These are phyloP conservation scores for Aspergillus eucalypticola DNA, from an alignment of 2,329 filamentous ascomycete genomes.

Conservation along the genomic window DNA sequence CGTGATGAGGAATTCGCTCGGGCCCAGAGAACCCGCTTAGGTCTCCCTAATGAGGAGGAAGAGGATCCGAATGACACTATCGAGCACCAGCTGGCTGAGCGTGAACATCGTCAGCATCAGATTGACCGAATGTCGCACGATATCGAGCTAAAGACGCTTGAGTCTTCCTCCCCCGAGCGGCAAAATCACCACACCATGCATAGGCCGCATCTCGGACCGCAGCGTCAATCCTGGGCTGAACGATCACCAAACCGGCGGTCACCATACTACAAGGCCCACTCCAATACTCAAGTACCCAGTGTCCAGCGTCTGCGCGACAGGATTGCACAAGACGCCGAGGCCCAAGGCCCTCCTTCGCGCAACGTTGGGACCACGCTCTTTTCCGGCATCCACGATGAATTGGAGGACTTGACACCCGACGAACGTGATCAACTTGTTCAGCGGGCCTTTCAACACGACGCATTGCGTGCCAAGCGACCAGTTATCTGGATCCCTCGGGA, in stretches of 20 bases:
- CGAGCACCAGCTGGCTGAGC: slow-evolving; percentile 49
- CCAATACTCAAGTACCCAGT: slow-evolving; percentile 34
- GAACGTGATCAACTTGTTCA: slow-evolving; percentile 83
- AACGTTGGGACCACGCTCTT: slow-evolving; percentile 78
- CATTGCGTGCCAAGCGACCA: slow-evolving; percentile 78
- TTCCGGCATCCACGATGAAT: slow-evolving; percentile 83
- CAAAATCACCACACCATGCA: slow-evolving; percentile 17
- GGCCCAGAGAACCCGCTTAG: slow-evolving; percentile 70
- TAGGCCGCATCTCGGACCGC: slow-evolving; percentile 28
- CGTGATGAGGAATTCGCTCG: slow-evolving; percentile 86
- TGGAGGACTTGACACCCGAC: slow-evolving; percentile 89
- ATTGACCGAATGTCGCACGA: slow-evolving; percentile 47
- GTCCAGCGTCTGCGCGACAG: slow-evolving; percentile 38
- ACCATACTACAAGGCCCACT: slow-evolving; percentile 41
- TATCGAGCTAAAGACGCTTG: slow-evolving; percentile 49
- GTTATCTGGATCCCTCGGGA: slow-evolving; percentile 94
- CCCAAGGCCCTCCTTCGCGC: slow-evolving; percentile 59
- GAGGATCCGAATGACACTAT: slow-evolving; percentile 49
- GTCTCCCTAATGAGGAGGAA: slow-evolving; percentile 50
- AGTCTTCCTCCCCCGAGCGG: slow-evolving; percentile 25
- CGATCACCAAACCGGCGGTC: slow-evolving; percentile 43
- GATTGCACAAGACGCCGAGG: slow-evolving; percentile 62
- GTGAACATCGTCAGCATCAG: slow-evolving; percentile 43
- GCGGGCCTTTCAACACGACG: slow-evolving; percentile 87
- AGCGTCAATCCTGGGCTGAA: slow-evolving; percentile 46